These are phyloP conservation scores for Fusarium sp. DNA, from an alignment of 2,329 filamentous ascomycete genomes.

Conservation along the genomic window DNA sequence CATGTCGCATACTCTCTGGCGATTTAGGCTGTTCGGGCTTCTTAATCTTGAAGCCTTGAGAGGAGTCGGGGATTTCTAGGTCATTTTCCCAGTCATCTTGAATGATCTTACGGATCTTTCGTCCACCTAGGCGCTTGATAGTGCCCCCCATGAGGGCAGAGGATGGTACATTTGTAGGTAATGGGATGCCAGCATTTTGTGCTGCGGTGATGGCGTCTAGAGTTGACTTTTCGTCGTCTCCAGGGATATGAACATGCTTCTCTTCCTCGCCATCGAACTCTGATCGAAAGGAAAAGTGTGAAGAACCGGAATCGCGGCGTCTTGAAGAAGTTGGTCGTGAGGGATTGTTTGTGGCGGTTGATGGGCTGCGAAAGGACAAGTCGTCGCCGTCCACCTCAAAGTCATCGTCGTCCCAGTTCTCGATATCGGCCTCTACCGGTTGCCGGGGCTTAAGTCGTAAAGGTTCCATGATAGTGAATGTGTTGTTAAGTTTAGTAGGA, in stretches of 20 bases:
- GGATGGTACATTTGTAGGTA: constrained; percentile 86
- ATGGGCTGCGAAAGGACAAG: constrained; percentile 69
- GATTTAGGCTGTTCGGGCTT: constrained; percentile 71
- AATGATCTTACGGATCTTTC: constrained; percentile 78
- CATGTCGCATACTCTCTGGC: constrained; percentile 76
- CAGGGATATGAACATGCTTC: constrained; percentile 86
- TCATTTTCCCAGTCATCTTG: constrained; percentile 88
- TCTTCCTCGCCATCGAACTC: constrained; percentile 90
- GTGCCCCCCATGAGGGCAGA: constrained; percentile 93
- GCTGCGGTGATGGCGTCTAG: constrained; percentile 89
- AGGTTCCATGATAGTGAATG: constrained; percentile 63
- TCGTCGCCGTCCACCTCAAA: constrained; percentile 78
- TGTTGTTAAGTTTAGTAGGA: constrained; percentile 25
- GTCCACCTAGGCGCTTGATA: constrained; percentile 87
- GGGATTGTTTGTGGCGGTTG: constrained; percentile 58
- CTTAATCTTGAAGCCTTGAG: constrained; percentile 75
- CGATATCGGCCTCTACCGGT: constrained; percentile 72
- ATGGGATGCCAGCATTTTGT: constrained; percentile 89
- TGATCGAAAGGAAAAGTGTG: constrained; percentile 83
- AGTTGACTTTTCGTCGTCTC: constrained; percentile 86
- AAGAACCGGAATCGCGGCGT: constrained; percentile 83
- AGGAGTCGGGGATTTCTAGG: constrained; percentile 74
- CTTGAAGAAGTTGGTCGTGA: constrained; percentile 58
- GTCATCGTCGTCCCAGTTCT: constrained; percentile 85
- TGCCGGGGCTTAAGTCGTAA: constrained; percentile 66